Evolutionary conservation across 2,329 filamentous ascomycete species (phyloP).

Genomic region (Sporothrix inflata): DNA sequence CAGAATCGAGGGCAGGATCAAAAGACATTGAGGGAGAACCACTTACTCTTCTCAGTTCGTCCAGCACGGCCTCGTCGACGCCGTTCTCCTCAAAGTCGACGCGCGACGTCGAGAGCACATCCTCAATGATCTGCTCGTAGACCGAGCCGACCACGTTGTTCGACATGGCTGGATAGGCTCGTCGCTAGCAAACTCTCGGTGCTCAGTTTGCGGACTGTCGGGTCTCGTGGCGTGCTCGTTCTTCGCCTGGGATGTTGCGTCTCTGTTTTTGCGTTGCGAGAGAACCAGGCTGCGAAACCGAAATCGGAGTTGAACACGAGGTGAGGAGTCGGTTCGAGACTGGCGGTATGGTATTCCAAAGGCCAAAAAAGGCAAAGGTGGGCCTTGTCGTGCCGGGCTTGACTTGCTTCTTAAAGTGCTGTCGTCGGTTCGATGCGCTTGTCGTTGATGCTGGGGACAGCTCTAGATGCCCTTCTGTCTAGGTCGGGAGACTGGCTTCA

Average conservation of each 20-base stretch:
- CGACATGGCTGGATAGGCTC: conserved; percentile 52
- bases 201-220: too few relatives aligned
- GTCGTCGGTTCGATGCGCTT: neutral
- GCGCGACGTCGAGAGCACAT: conserved; percentile 88
- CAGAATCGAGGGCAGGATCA: neutral
- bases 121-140: conserved; percentile 76
- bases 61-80: conserved; percentile 82
- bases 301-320: neutral
- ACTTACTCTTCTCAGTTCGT: conserved; percentile 85
- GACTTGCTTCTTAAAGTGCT: neutral
- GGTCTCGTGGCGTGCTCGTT: too few relatives aligned
- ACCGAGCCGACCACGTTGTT: conserved; percentile 70
- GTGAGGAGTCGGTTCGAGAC: neutral
- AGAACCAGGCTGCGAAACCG: neutral
- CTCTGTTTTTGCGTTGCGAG: neutral
- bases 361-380: neutral
- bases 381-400: neutral
- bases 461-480: neutral
- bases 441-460: neutral
- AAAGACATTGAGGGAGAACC: conserved; percentile 19
- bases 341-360: neutral
- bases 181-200: neutral
- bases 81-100: conserved; percentile 97
- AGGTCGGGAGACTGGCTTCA: neutral
- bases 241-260: neutral